Evolutionary conservation across 208 protist species (phyloP), one percentile per base, ranked within the genome.

Genomic region (Wallacemonas collosoma): DNA sequence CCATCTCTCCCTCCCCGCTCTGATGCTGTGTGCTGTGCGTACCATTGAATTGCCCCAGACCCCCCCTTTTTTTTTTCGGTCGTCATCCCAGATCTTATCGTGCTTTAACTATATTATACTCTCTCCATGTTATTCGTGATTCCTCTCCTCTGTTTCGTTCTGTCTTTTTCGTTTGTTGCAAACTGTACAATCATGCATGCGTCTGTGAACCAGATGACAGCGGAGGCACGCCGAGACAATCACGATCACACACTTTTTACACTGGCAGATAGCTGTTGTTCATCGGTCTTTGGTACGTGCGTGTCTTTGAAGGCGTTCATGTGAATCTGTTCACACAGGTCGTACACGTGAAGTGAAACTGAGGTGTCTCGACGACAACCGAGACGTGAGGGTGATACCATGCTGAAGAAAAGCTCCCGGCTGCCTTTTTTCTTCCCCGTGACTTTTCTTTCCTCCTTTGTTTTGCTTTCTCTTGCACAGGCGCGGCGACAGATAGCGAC

Each of bases 81-180:
- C 45, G 8, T 6, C 12, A 6, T 12, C 45, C 45, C 45, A 50
- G 8, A 68, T 44, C 36, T 58, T 58, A 58, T 58, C 64, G 39
- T 60, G 12, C 9, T 68, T 57, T 68, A 75, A 65, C 2, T 68
- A 54, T 72, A 12, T 39, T 57, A 51, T 61, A 71, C 63, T 66
- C 68, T 66, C 71, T 72, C 43, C 44, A 41, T 54, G 62, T 72
- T 71, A 65, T 45, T 77, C 45, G 75, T 81, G 57, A 45, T 75
- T 76, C 74, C 1, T 72, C 17, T 77, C 62, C 26, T 14, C 40
- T 53, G 55, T 15, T 56, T 54, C 43, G 71, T 61, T 36, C 4
- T 38, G 26, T 53, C 45, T 64, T 64, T 56, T 61, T 55, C n/a
- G 43, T 45, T 56, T 58, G 56, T 12, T 70, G 58, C 67, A 7